Conservation (phyloP, 768 basidiomycete species). For the Auricularia sp. region DNA sequence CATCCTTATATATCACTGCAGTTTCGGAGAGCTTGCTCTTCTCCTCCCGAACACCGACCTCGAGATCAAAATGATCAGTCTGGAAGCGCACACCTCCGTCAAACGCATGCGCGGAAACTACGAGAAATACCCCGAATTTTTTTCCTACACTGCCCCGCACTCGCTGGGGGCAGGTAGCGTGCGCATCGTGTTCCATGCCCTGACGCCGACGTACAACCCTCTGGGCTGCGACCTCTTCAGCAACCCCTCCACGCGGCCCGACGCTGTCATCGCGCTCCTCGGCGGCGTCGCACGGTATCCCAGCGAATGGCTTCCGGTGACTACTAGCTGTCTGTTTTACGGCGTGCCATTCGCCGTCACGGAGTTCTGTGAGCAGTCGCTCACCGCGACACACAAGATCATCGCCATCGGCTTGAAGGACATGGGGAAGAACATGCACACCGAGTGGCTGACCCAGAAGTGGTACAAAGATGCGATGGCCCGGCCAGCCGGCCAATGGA, state of each 20-base stretch:
- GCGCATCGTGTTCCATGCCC: conserved; percentile 26
- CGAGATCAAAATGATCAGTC: neutral
- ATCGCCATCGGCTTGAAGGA: neutral
- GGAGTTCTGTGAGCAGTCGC: neutral
- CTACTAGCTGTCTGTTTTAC: neutral
- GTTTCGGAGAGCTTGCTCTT: conserved; percentile 35
- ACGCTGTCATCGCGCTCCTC: conserved; percentile 34
- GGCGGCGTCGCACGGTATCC: conserved; percentile 29
- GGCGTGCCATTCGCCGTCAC: neutral
- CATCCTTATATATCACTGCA: neutral
- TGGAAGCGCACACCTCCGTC: neutral
- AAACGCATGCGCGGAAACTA: neutral
- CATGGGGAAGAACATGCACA: neutral
- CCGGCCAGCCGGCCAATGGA: neutral
- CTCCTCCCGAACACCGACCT: conserved; percentile 23
- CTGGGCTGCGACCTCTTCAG: conserved; percentile 8
- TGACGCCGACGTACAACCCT: conserved; percentile 12
- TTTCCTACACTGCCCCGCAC: conserved; percentile 26
- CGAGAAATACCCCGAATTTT: neutral
- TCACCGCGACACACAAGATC: neutral
- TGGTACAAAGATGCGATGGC: neutral
- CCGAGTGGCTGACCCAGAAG: neutral
- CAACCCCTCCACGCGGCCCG: conserved; percentile 16
- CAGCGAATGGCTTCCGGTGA: neutral
- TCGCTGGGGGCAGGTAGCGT: conserved; percentile 30